Percentiles rank a stretch among this genome's conserved stretches.
Conservation (phyloP, 1,139 yeast species). For the Taphrina pruni region DNA sequence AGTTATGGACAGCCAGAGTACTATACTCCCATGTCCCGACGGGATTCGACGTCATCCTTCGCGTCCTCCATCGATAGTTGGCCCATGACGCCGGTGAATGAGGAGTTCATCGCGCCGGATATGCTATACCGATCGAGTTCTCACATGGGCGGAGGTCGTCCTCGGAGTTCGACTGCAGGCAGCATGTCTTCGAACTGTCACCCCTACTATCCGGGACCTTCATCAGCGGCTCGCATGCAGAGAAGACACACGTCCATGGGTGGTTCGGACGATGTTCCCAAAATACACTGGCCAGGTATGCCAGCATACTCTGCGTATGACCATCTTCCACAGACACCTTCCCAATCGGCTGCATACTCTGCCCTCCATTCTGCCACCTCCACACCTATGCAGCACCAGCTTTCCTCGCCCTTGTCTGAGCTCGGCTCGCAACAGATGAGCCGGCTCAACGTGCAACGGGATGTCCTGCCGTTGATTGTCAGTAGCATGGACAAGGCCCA, state of each 20-base stretch:
- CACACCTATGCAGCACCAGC: slow-evolving; percentile 37
- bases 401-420: slow-evolving; percentile 37
- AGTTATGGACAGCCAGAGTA: slow-evolving; percentile 37
- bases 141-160: slow-evolving; percentile 31
- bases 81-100: slow-evolving; percentile 39
- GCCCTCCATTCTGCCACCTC: slow-evolving; percentile 31
- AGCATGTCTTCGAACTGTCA: slow-evolving; percentile 22
- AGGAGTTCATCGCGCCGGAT: slow-evolving; percentile 36
- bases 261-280: slow-evolving; percentile 16
- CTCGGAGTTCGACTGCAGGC: slow-evolving; percentile 38
- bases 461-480: slow-evolving; percentile 33
- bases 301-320: slow-evolving; percentile 25
- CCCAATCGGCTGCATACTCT: slow-evolving; percentile 30
- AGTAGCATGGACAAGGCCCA: slow-evolving; percentile 41
- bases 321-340: slow-evolving; percentile 20
- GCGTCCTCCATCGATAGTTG: slow-evolving; percentile 39
- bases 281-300: slow-evolving; percentile 28
- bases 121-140: slow-evolving; percentile 23
- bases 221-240: slow-evolving; percentile 36
- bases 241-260: slow-evolving; percentile 37
- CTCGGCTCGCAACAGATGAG: slow-evolving; percentile 29
- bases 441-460: slow-evolving; percentile 21
- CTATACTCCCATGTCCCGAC: slow-evolving; percentile 29
- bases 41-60: slow-evolving; percentile 39
- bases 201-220: slow-evolving; percentile 28